Base-by-base conservation (phyloP, 768 basidiomycete species). In the Erythrobasidium yunnanense region DNA sequence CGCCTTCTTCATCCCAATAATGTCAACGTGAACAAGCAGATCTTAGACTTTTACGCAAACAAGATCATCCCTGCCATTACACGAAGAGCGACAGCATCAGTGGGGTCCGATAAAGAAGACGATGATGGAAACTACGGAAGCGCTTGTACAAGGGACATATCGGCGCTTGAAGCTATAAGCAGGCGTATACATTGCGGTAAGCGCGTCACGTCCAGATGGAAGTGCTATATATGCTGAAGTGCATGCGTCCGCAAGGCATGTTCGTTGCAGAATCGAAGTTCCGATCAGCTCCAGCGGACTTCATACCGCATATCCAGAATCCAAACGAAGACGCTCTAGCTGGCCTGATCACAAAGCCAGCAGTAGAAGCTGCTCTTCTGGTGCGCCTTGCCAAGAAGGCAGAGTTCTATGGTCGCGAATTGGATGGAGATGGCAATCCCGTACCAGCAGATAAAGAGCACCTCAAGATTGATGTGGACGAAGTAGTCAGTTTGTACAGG, bases 181-280 rank as follows among this genome's bases (percentile, higher is more conserved):
- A 87, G 96, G 78, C 85, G 95, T 38, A 92, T 99, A 33, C 95
- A 99, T 77, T 99, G 93, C 73, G 95, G 95, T 92, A 77, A 27
- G 29, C 27, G 38, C 30, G n/a, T 23, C 27, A 23, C 33, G 50
- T 30, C 7, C 4, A 42, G 18, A 20, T 27, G 6, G 33, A 55
- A 25, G 32, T 11, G 25, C 25, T n/a, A 32, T n/a, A 11, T 30
- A 55, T 7, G 23, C 53, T 55, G 6, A 55, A n/a, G n/a, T n/a
- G 23, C 8, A 23, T 13, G 30, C 56, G 13, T 30, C 60, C 18
- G 29, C 7, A 74, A 99, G 93, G 95, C 65, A 97, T 96, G 81
- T 99, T 99, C 75, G 95, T 99, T 4, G 90, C 92, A 3, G 95
- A 99, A 77, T 88, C 88, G 27, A 99, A 99, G 75, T 99, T 99